Percentiles rank a stretch among this genome's conserved stretches.
Conservation (phyloP, 768 basidiomycete genomes). For the Calocybe cyanea region DNA sequence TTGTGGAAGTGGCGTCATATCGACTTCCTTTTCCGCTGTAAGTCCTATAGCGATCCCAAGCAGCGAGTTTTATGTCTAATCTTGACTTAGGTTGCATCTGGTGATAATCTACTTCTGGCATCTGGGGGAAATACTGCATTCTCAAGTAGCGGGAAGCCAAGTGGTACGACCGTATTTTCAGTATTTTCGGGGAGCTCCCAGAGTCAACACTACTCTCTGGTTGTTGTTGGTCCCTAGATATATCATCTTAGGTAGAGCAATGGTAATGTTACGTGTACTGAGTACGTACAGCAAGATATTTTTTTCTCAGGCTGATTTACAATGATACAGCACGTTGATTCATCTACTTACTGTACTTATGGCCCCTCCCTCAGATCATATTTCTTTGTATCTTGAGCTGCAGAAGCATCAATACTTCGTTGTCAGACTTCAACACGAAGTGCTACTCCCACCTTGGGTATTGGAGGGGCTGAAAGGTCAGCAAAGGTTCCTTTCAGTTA, state of each 20-base stretch:
- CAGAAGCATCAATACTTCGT: slow-evolving; percentile 19
- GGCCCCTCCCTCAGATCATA: slow-evolving; percentile 43
- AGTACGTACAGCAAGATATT: neutral
- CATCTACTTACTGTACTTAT: slow-evolving; percentile 15
- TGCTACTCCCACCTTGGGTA: slow-evolving; percentile 31
- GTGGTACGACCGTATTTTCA: slow-evolving; percentile 39
- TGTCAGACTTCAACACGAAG: slow-evolving; percentile 35
- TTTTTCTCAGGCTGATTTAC: neutral
- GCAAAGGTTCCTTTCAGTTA: slow-evolving; percentile 46
- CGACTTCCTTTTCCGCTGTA: slow-evolving; percentile 50
- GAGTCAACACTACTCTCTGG: slow-evolving; percentile 32
- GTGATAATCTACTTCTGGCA: slow-evolving; percentile 43
- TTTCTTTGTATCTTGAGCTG: slow-evolving; percentile 46
- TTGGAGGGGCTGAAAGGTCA: slow-evolving; percentile 25
- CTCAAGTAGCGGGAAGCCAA: slow-evolving; percentile 48
- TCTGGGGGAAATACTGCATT: slow-evolving; percentile 47
- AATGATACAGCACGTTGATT: neutral
- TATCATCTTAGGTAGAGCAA: too few relatives aligned
- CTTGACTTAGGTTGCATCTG: slow-evolving; percentile 40
- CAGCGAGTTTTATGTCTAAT: slow-evolving; percentile 1
- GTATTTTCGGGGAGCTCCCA: slow-evolving; percentile 35
- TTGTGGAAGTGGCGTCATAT: slow-evolving; percentile 49
- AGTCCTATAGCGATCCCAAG: slow-evolving; percentile 18
- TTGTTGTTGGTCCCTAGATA: slow-evolving; percentile 32
- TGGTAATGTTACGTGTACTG: too few relatives aligned